phyloP scores from a whole-genome alignment of 1,284 basidiomycete species.

The Pyrrhoderma lamaoense region DNA sequence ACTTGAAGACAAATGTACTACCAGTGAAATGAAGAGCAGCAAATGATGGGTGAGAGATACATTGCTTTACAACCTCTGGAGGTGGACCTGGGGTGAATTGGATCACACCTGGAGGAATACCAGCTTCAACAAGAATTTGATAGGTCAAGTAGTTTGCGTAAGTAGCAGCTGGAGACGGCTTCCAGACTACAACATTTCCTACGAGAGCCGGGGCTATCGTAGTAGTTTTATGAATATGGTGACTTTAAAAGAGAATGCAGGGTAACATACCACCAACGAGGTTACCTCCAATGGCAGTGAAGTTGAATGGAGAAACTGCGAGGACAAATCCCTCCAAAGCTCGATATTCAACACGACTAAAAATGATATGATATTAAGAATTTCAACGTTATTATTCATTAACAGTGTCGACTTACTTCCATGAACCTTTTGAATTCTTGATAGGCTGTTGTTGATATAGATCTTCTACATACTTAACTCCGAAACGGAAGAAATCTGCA shows the following conservation, averaged over 20 bases:
- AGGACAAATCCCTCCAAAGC: constrained; percentile 96
- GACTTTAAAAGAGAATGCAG: constrained; percentile 5
- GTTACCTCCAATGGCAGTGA: constrained; percentile 95
- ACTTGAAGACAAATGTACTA: constrained; percentile 89
- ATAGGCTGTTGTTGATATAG: constrained; percentile 87
- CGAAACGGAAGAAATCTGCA: constrained; percentile 93
- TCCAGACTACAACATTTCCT: constrained; percentile 96
- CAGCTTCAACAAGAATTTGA: constrained; percentile 91
- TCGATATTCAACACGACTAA: constrained; percentile 90
- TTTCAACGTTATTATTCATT: background rate
- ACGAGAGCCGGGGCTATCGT: constrained; percentile 88
- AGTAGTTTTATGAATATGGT: too few species aligned
- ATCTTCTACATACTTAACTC: constrained; percentile 95
- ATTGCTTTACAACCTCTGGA: constrained; percentile 74
- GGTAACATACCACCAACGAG: constrained; percentile 58
- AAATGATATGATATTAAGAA: constrained; percentile 15
- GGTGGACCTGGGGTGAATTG: constrained; percentile 93
- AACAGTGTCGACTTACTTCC: constrained; percentile 69
- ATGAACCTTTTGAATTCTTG: constrained; percentile 80
- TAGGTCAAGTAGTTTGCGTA: constrained; percentile 94
- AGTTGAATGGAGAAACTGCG: constrained; percentile 98
- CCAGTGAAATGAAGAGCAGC: constrained; percentile 96
- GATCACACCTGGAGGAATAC: constrained; percentile 90
- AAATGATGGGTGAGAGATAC: constrained; percentile 75
- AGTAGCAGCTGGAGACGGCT: constrained; percentile 91